phyloP scores from a whole-genome alignment of 1,284 basidiomycete species.

The Microbotryum saponariae region DNA sequence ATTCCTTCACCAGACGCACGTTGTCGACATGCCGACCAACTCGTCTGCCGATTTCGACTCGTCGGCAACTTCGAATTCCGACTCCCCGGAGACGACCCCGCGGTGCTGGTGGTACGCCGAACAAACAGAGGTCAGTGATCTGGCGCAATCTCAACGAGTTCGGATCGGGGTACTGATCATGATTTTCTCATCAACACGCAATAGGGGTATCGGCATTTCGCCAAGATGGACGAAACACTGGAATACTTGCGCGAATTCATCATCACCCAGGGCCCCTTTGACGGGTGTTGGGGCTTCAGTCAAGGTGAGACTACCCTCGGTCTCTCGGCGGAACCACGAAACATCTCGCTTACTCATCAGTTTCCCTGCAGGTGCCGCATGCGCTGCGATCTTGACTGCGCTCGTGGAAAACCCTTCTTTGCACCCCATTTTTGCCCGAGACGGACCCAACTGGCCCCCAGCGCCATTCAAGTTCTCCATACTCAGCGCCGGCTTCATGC shows the following conservation, averaged over 20 bases:
- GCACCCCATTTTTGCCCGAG: conserved; percentile 65
- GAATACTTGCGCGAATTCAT: conserved; percentile 45
- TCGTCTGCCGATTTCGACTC: conserved; percentile 52
- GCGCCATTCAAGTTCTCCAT: conserved; percentile 44
- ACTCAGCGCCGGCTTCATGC: conserved; percentile 59
- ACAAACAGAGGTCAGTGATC: neutral
- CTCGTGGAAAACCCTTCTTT: conserved; percentile 25
- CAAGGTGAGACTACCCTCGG: conserved; percentile 45
- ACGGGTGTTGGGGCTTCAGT: conserved; percentile 41
- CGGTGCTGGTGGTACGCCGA: no score
- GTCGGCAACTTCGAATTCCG: conserved; percentile 47
- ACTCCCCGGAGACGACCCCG: conserved; percentile 51
- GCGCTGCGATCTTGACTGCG: conserved; percentile 22
- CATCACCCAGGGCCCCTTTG: conserved; percentile 44
- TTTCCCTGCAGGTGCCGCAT: conserved; percentile 13
- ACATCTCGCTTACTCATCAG: neutral
- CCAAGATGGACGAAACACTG: conserved; percentile 51
- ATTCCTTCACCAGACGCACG: conserved; percentile 43
- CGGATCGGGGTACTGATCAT: conserved; percentile 33
- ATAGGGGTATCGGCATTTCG: conserved; percentile 18
- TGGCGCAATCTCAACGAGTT: conserved; percentile 36
- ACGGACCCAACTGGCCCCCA: conserved; percentile 42
- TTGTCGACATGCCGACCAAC: conserved; percentile 57
- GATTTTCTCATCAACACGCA: conserved; percentile 44
- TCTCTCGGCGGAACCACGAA: neutral